Percentiles rank a stretch among this genome's conserved stretches.
Evolutionary conservation across 2,329 filamentous ascomycete genomes (phyloP).

Genomic region (Sporothrix curviconia): DNA sequence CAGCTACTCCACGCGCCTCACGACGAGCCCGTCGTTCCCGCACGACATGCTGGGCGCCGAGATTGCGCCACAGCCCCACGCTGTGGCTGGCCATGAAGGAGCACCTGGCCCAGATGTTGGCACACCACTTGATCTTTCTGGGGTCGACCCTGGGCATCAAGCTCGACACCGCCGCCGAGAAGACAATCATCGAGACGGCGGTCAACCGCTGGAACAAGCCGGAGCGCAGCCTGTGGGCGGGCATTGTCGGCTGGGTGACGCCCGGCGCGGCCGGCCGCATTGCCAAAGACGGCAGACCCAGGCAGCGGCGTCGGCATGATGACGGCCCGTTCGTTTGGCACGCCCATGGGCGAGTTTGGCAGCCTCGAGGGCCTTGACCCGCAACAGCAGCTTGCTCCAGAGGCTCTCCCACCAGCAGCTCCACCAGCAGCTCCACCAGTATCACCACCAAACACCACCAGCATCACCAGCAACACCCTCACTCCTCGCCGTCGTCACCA

Average conservation of each 20-base stretch:
- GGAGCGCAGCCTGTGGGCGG: conserved; percentile 25
- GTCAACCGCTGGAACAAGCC: conserved; percentile 26
- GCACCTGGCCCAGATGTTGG: conserved; percentile 28
- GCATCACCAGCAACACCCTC: background rate
- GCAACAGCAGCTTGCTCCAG: too few species aligned
- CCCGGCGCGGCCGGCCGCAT: too few species aligned
- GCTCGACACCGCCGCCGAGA: conserved; percentile 26
- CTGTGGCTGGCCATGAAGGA: conserved; percentile 29
- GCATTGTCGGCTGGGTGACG: conserved; percentile 2
- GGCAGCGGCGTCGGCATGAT: background rate
- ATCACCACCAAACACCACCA: background rate
- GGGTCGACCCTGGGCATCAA: conserved; percentile 27
- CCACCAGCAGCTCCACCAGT: background rate
- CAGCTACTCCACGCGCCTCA: conserved; percentile 22
- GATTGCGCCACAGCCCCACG: conserved; percentile 27
- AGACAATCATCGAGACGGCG: conserved; percentile 26
- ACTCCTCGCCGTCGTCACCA: background rate
- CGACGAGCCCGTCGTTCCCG: conserved; percentile 19
- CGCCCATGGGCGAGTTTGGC: background rate
- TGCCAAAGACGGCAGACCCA: too few species aligned
- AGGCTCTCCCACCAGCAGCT: background rate
- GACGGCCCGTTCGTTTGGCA: background rate
- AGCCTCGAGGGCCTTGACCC: background rate
- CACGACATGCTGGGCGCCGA: conserved; percentile 22
- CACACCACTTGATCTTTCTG: conserved; percentile 27